Percentiles rank a stretch among this genome's conserved stretches.
Evolutionary conservation across 331 rosid genomes (phyloP).

Genomic region (Erythrophleum ivorense): DNA sequence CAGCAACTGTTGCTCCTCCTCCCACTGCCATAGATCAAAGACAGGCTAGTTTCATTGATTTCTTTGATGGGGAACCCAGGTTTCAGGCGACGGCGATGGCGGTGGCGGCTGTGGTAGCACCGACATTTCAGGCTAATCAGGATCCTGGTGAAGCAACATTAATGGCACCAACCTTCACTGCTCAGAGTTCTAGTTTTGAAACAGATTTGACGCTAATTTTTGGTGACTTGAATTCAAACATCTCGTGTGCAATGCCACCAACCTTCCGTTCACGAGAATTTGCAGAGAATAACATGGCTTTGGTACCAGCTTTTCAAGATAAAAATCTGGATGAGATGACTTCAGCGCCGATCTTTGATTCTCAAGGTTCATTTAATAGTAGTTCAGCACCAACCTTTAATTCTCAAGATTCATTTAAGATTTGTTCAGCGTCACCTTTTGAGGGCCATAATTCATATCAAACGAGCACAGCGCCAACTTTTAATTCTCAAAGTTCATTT

Average conservation of each 20-base stretch:
- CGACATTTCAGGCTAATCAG: conserved; percentile 1
- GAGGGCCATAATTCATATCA: neutral
- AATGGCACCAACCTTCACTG: conserved; percentile 19
- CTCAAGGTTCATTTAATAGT: conserved; percentile 29
- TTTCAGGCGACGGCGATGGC: neutral
- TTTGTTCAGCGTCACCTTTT: conserved; percentile 19
- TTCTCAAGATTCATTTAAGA: conserved; percentile 28
- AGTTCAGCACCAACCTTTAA: conserved; percentile 20
- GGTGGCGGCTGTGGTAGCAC: neutral
- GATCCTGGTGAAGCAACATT: neutral
- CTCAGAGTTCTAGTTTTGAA: neutral
- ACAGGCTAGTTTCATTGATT: conserved; percentile 16
- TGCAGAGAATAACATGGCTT: neutral
- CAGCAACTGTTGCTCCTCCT: conserved; percentile 4
- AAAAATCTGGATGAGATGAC: neutral
- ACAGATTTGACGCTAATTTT: neutral
- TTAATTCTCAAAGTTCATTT: neutral
- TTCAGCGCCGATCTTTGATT: conserved; percentile 20
- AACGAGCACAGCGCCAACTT: conserved; percentile 16
- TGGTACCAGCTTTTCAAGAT: conserved; percentile 34
- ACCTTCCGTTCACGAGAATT: conserved; percentile 34
- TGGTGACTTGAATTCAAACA: neutral
- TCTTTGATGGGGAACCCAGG: conserved; percentile 1
- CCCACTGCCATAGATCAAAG: neutral
- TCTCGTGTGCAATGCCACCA: neutral